Conservation (phyloP, 805 yeast species). For the Kazachstania martiniae region DNA sequence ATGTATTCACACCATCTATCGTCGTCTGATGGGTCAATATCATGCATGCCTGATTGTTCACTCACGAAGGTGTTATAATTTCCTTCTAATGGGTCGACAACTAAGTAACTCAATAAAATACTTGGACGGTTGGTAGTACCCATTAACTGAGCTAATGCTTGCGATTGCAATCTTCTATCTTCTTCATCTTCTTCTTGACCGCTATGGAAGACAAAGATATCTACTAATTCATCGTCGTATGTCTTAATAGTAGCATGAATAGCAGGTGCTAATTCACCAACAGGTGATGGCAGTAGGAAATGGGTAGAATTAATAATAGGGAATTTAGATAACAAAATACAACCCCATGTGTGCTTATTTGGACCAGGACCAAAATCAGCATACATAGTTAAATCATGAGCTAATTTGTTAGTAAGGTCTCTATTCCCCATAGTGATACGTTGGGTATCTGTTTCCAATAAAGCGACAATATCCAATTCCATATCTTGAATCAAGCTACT, state of each 20-base stretch:
- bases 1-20: constrained; percentile 99
- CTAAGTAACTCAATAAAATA: constrained; percentile 79
- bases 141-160: constrained; percentile 69
- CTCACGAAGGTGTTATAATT: constrained; percentile 89
- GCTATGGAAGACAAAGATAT: constrained; percentile 92
- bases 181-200: constrained; percentile 97
- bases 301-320: constrained; percentile 88
- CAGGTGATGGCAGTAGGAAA: constrained; percentile 90
- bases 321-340: constrained; percentile 83
- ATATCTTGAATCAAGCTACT: constrained; percentile 70
- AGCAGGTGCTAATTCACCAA: constrained; percentile 96
- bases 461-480: constrained; percentile 83
- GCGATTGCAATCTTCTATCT: constrained; percentile 80
- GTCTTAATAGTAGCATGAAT: constrained; percentile 91
- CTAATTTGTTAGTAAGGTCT: constrained; percentile 82
- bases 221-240: constrained; percentile 67
- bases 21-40: constrained; percentile 87
- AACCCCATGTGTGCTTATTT: constrained; percentile 97
- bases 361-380: constrained; percentile 98
- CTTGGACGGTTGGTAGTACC: constrained; percentile 74
- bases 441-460: constrained; percentile 89
- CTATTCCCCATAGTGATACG: constrained; percentile 91
- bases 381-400: constrained; percentile 89
- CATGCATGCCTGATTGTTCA: constrained; percentile 75
- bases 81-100: constrained; percentile 77